These are phyloP conservation scores for Claviceps fusiformis DNA, from an alignment of 2,329 filamentous ascomycete species.

Conservation along the genomic window DNA sequence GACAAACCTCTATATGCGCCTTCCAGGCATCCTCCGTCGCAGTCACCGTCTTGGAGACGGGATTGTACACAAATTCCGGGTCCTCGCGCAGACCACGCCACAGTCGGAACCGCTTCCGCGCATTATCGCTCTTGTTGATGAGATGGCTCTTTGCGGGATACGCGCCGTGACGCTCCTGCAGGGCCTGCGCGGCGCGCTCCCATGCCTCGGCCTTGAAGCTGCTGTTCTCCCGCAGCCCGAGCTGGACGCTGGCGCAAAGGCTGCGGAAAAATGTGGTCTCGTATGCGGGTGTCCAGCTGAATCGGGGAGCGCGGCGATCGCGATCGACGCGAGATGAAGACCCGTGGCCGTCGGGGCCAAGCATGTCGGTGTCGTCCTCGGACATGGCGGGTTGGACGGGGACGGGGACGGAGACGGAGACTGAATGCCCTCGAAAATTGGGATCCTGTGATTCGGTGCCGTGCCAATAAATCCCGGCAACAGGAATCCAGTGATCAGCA, in stretches of 20 bases:
- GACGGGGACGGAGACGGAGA: no score
- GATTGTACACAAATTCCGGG: slow-evolving; percentile 42
- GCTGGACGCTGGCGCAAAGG: slow-evolving; percentile 43
- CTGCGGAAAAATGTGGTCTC: slow-evolving; percentile 49
- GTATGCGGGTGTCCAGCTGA: slow-evolving; percentile 46
- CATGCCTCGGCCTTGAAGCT: slow-evolving; percentile 50
- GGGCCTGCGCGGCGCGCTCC: slow-evolving; percentile 40
- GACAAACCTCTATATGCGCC: slow-evolving; percentile 41
- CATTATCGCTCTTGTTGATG: slow-evolving; percentile 52
- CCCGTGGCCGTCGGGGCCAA: slow-evolving; percentile 22
- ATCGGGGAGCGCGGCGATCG: slow-evolving; percentile 34
- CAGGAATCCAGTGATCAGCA: slow-evolving; percentile 3
- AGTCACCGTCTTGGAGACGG: slow-evolving; percentile 34
- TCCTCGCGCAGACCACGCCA: slow-evolving; percentile 46
- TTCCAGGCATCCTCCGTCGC: slow-evolving; percentile 44
- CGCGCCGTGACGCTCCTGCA: slow-evolving; percentile 41
- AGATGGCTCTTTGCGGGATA: slow-evolving; percentile 47
- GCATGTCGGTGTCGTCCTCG: slow-evolving; percentile 24
- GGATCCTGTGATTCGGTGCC: not conserved
- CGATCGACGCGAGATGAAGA: slow-evolving; percentile 22
- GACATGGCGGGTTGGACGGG: slow-evolving; percentile 17
- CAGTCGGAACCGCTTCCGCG: slow-evolving; percentile 47
- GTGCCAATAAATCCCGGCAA: slow-evolving; percentile 1
- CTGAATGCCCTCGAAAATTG: not conserved
- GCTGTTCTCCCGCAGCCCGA: slow-evolving; percentile 42